A percentile compares a stretch with the other conserved stretches of the same genome.
phyloP scores from a whole-genome alignment of 768 basidiomycete species.

The Erythrobasidium yunnanense region DNA sequence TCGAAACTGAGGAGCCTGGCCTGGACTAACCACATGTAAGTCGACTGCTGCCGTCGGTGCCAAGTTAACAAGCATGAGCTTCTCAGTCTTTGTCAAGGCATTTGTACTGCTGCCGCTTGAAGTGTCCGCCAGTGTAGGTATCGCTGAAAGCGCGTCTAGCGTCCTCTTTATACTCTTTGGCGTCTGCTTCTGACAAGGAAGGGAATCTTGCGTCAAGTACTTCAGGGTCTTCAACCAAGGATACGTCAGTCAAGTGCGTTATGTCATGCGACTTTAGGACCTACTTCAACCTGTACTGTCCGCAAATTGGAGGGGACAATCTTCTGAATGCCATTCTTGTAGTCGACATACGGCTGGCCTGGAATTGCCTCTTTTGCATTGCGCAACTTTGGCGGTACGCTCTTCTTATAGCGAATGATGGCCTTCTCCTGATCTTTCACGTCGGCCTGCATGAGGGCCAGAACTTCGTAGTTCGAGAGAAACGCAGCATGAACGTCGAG shows the following conservation, averaged over 20 bases:
- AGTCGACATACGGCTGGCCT: slow-evolving; percentile 19
- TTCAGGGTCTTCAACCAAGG: neutral
- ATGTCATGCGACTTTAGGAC: neutral
- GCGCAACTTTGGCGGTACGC: neutral
- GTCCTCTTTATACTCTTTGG: neutral
- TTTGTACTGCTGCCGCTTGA: neutral
- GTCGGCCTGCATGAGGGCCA: slow-evolving; percentile 3
- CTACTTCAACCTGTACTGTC: slow-evolving; percentile 21
- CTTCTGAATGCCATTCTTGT: neutral
- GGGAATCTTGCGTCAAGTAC: slow-evolving; percentile 11
- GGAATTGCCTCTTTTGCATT: neutral
- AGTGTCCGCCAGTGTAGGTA: neutral
- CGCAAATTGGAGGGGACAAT: slow-evolving; percentile 22
- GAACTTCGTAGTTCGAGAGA: slow-evolving; percentile 20
- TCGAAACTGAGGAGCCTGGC: neutral
- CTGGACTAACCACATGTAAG: slow-evolving; percentile 3
- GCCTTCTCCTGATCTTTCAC: slow-evolving; percentile 6
- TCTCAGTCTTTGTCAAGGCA: slow-evolving; percentile 20
- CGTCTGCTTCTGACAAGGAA: neutral
- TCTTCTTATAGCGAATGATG: neutral
- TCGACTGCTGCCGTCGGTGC: neutral
- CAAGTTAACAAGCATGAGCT: slow-evolving; percentile 19
- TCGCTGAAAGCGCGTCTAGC: neutral
- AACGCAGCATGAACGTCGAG: slow-evolving; percentile 21
- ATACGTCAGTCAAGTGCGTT: neutral